Base-by-base conservation (phyloP, 2,329 filamentous ascomycete genomes). In the Endoconidiophora polonica region DNA sequence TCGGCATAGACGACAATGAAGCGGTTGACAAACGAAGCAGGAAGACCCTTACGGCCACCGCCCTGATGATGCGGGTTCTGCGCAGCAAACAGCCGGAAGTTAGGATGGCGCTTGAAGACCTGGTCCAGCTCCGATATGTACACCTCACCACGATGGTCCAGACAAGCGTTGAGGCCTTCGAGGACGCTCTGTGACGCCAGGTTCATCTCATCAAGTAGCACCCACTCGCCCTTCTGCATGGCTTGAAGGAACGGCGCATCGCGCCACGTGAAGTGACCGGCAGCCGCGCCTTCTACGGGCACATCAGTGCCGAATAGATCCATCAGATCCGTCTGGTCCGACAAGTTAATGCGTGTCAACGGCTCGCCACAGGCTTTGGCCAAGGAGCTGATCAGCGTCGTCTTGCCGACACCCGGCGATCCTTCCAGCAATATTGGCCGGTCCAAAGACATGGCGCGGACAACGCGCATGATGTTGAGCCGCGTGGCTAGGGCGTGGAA, bases 1-100 rank as follows among this genome's bases (percentile, higher is more conserved):
- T 98, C 91, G 52, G 91, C 87, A 65, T 96, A 96, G 0, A 98
- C 93, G 16, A 98, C 90, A 37, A 93, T 91, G 62, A 98, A 98
- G 43, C 93, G 83, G 62, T 98, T 96, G 55, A 98, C 91, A 59
- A 98, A 98, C 1, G 91, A 96, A 52, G 83, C 84, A 1, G 91
- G 91, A 36, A 98, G 69, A 38, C 91, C 91, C 65, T 98, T 98
- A 57, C 91, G 78, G 7, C 91, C 91, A 55, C 91, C 90, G 52
- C 91, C 91, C 65, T 98, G 91, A 59, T 95, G 86, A 64, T 98
- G 91, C 6, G 91, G 91, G 61, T 98, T 98, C 62, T 98, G 91
- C 0, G 91, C 88, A 12, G 93, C 91, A 59, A 98, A 98, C 0
- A 98, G 76, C n/a, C 83, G 79, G 65, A 98, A 98, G 55, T 88